Percentiles rank a stretch among this genome's conserved stretches.
Conservation (phyloP, 2,329 filamentous ascomycete species). For the Exophiala viscosa region DNA sequence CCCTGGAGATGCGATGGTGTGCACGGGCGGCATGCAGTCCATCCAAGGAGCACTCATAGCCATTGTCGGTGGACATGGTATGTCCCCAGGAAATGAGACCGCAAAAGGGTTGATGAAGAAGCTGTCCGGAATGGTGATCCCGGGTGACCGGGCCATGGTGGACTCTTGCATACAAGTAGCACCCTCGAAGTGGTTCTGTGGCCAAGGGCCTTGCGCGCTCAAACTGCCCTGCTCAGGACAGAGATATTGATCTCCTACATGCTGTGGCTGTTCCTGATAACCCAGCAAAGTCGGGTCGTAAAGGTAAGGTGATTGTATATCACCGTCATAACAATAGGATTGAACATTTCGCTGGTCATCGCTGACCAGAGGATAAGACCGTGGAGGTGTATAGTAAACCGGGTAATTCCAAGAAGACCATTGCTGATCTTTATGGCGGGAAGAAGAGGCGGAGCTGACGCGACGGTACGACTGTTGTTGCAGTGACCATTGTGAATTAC, state of each 20-base stretch:
- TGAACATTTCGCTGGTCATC: constrained; percentile 24
- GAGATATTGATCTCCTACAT: no score
- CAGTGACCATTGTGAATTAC: constrained; percentile 19
- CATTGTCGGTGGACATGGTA: constrained; percentile 16
- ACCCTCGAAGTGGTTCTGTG: not conserved
- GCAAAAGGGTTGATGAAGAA: constrained; percentile 27
- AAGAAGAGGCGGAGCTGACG: constrained; percentile 6
- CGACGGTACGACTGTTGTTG: constrained; percentile 3
- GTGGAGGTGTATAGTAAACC: constrained; percentile 14
- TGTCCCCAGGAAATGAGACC: constrained; percentile 25
- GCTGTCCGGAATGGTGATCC: constrained; percentile 14
- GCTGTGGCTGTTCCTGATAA: no score
- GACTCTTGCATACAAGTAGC: not conserved
- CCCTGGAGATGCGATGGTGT: not conserved
- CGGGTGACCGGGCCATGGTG: not conserved
- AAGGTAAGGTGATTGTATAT: constrained; percentile 3
- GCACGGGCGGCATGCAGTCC: not conserved
- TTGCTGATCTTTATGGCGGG: constrained; percentile 22
- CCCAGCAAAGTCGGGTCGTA: not conserved
- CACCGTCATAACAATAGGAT: constrained; percentile 12
- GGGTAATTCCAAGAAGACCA: constrained; percentile 18
- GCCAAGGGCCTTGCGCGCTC: no score
- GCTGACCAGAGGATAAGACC: constrained; percentile 24
- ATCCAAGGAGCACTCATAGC: not conserved
- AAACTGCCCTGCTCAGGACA: no score